Evolutionary conservation across 306 rosid genomes (phyloP).

Genomic region (Aeschynomene evenia): DNA sequence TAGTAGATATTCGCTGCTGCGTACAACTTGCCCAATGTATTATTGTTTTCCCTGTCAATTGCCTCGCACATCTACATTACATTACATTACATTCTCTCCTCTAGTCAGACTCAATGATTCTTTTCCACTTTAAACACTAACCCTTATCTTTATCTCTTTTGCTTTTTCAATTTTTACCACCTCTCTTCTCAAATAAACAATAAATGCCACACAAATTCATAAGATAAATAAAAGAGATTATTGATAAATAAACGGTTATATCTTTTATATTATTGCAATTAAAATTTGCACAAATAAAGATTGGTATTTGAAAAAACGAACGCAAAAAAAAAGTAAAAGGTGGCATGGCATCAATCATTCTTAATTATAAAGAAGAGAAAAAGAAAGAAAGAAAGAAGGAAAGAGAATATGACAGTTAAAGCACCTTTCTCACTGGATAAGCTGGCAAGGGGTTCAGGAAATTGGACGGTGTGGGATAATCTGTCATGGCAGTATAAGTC

Average conservation of each 20-base stretch:
- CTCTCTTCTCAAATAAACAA: too few relatives aligned
- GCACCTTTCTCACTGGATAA: conserved; percentile 76
- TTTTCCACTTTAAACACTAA: too few relatives aligned
- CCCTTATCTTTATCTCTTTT: too few relatives aligned
- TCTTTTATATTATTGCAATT: too few relatives aligned
- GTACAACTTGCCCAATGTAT: conserved; percentile 54
- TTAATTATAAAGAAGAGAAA: background rate
- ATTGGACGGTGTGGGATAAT: conserved; percentile 87
- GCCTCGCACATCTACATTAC: conserved; percentile 81
- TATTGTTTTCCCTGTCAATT: conserved; percentile 53
- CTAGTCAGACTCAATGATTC: background rate
- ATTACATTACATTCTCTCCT: too few relatives aligned
- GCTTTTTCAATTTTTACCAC: too few relatives aligned
- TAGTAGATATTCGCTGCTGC: conserved; percentile 71
- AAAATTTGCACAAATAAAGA: background rate
- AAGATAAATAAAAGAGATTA: too few relatives aligned
- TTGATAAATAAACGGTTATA: too few relatives aligned
- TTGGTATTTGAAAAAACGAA: background rate
- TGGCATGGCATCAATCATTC: background rate
- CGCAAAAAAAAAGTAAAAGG: background rate
- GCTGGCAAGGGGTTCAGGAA: conserved; percentile 75
- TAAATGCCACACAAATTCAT: too few relatives aligned
- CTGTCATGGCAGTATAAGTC: conserved; percentile 68
- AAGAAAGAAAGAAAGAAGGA: too few relatives aligned
- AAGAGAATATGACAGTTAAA: background rate